Conservation (phyloP, 2,329 filamentous ascomycete species). For the Huntiella savannae region DNA sequence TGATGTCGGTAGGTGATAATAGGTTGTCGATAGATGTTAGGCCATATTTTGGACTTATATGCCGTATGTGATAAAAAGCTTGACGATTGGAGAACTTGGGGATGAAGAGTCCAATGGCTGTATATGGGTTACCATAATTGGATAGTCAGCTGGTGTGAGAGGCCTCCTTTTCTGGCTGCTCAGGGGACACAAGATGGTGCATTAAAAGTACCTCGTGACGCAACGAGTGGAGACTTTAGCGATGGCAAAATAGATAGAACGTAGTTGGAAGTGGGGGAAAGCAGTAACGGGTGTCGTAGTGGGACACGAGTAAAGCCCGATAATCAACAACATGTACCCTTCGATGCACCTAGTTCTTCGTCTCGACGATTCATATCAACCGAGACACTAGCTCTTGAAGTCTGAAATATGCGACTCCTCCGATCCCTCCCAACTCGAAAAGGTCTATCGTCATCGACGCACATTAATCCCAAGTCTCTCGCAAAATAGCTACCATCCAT, state of each 20-base stretch:
- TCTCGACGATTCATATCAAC: constrained; percentile 31
- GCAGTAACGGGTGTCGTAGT: background rate
- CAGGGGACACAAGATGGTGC: background rate
- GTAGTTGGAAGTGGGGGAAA: background rate
- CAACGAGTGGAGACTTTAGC: background rate
- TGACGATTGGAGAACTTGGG: too few relatives aligned
- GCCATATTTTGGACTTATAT: too few relatives aligned
- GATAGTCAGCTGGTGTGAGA: too few relatives aligned
- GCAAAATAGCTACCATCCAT: constrained; percentile 31
- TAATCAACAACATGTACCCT: constrained; percentile 15
- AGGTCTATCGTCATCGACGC: constrained; percentile 20
- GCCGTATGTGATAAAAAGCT: too few relatives aligned
- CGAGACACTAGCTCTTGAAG: constrained; percentile 12
- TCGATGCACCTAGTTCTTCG: constrained; percentile 13
- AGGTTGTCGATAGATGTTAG: too few relatives aligned
- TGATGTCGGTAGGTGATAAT: too few relatives aligned
- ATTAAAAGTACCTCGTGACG: background rate
- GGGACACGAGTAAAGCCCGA: background rate
- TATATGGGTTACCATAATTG: too few relatives aligned
- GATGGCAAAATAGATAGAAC: background rate
- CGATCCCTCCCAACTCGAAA: constrained; percentile 39
- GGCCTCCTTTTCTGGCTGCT: background rate
- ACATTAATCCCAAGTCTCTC: constrained; percentile 16
- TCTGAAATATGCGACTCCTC: constrained; percentile 40
- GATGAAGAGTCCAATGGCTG: too few relatives aligned